phyloP scores from a whole-genome alignment of 352 stramenopile species.

The Bremia lactucae region DNA sequence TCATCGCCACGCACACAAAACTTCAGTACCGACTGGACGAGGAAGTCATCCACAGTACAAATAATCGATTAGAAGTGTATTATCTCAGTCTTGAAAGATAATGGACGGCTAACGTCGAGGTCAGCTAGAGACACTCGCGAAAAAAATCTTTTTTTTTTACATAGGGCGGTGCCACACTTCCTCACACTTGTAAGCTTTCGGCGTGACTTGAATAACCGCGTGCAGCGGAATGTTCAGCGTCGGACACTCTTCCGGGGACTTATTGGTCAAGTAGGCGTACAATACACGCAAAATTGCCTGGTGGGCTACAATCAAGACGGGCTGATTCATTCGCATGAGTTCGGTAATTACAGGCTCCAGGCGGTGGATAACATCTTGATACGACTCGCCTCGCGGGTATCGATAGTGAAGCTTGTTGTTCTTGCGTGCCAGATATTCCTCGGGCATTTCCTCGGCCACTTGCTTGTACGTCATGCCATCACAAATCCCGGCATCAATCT shows the following conservation, averaged over 20 bases:
- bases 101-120: slow-evolving; percentile 3
- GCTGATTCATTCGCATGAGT: slow-evolving; percentile 91
- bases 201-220: slow-evolving; percentile 92
- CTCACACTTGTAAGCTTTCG: slow-evolving; percentile 91
- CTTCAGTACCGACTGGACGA: slow-evolving; percentile 40
- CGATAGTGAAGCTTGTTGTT: slow-evolving; percentile 84
- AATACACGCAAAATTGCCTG: slow-evolving; percentile 93
- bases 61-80: slow-evolving; percentile 65
- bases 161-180: slow-evolving; percentile 88
- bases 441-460: slow-evolving; percentile 90
- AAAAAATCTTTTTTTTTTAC: slow-evolving; percentile 20
- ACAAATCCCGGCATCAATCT: slow-evolving; percentile 94
- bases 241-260: slow-evolving; percentile 85
- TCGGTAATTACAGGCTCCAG: slow-evolving; percentile 95
- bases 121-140: neutral
- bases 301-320: slow-evolving; percentile 89
- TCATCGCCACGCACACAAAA: slow-evolving; percentile 34
- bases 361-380: slow-evolving; percentile 95
- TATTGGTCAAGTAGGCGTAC: slow-evolving; percentile 94
- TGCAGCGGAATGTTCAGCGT: slow-evolving; percentile 90
- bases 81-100: slow-evolving; percentile 27
- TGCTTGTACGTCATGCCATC: slow-evolving; percentile 97
- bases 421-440: slow-evolving; percentile 90
- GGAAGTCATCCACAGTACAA: slow-evolving; percentile 29
- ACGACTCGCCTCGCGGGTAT: slow-evolving; percentile 91